Evolutionary conservation across 371 early-diverging fungal species (phyloP).

Genomic region (Neoconidiobolus thromboides): DNA sequence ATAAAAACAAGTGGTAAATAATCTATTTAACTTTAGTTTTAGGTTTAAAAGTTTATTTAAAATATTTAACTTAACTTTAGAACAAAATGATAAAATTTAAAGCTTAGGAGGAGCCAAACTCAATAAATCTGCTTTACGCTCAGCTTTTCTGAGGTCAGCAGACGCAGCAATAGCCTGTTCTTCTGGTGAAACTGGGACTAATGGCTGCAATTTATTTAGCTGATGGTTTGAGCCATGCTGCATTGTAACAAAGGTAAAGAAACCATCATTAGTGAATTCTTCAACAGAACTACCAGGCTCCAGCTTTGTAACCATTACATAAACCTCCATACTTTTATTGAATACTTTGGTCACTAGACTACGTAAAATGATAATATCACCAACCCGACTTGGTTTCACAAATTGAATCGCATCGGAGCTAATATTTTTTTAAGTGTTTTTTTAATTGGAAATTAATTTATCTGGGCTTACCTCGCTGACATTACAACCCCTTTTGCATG

Average conservation of each 20-base stretch:
- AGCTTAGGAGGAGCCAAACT: no score
- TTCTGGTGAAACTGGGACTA: no score
- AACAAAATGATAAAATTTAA: no score
- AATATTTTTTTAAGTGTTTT: neutral
- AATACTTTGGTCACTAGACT: conserved; percentile 27
- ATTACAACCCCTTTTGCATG: conserved; percentile 29
- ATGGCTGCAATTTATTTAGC: no score
- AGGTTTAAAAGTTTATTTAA: no score
- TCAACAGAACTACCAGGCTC: neutral
- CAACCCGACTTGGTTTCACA: conserved; percentile 26
- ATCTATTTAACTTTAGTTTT: no score
- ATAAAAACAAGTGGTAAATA: no score
- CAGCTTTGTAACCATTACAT: conserved; percentile 11
- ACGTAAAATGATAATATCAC: conserved; percentile 31
- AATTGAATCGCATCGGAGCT: conserved; percentile 32
- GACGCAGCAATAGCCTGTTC: no score
- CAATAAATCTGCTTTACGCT: no score
- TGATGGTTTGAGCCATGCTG: no score
- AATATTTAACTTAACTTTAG: no score
- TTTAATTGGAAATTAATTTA: neutral
- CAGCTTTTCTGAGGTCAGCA: no score
- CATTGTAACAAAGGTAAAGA: conserved; percentile 2
- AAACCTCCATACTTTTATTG: conserved; percentile 32
- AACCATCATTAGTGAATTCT: conserved; percentile 5
- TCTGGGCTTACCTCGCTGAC: conserved; percentile 29